Conservation (phyloP, 208 protist species). For the Leishmania arabica region DNA sequence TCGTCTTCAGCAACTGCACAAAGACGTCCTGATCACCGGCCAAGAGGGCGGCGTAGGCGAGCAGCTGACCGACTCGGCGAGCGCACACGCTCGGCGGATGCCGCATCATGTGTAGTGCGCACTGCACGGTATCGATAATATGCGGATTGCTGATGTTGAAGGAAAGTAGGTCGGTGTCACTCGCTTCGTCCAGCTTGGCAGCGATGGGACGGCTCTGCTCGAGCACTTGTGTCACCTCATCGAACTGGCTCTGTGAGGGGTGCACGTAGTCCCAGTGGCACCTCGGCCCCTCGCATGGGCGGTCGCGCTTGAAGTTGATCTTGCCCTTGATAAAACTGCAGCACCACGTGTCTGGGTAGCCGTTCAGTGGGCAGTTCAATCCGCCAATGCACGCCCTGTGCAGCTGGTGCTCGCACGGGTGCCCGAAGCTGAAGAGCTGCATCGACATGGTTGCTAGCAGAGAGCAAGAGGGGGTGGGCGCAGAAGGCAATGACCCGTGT, state of each 20-base stretch:
- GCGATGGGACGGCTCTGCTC: constrained; percentile 83
- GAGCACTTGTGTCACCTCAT: constrained; percentile 84
- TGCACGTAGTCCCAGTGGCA: constrained; percentile 90
- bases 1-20: constrained; percentile 90
- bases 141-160: constrained; percentile 79
- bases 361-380: constrained; percentile 83
- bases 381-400: constrained; percentile 86
- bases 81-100: constrained; percentile 69
- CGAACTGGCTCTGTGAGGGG: constrained; percentile 80
- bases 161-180: constrained; percentile 68
- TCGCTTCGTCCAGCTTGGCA: constrained; percentile 75
- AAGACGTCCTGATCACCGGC: constrained; percentile 78
- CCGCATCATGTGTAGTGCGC: constrained; percentile 87
- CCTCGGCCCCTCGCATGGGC: constrained; percentile 83
- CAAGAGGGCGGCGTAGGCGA: constrained; percentile 82
- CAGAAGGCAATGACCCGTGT: background rate
- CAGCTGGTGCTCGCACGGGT: constrained; percentile 91
- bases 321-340: constrained; percentile 92
- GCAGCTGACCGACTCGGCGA: constrained; percentile 71
- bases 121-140: constrained; percentile 89
- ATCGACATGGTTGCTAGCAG: constrained; percentile 49
- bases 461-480: background rate
- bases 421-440: constrained; percentile 89
- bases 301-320: constrained; percentile 92
- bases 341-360: constrained; percentile 89